Evolutionary conservation across 345 rosid species (phyloP), one percentile per base, ranked within the genome.

Genomic region (Pelargonium nanum): DNA sequence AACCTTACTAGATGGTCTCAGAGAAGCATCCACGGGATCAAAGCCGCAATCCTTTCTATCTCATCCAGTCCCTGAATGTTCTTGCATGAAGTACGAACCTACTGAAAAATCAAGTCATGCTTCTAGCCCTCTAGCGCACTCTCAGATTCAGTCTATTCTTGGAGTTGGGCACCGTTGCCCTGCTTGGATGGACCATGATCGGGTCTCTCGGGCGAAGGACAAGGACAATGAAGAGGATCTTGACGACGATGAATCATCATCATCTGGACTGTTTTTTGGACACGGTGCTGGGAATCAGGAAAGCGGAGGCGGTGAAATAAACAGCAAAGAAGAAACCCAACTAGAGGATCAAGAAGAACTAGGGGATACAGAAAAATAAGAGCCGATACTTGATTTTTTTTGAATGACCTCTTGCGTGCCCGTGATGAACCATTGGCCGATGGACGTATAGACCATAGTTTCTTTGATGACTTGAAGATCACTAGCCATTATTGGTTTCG

Each of bases 281-380:
- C 69, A 57, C 26, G 62, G 58, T 65, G 74, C 74, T 51, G 75
- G 76, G 56, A 84, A 68, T 65, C 76, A 76, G n/a, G 93, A 87
- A 69, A 76, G 55, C 34, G 85, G 72, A 61, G 83, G 82, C 55
- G 79, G 79, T 54, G 97, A 83, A 78, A 65, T 73, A 51, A 89
- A 67, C 75, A 73, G 66, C 68, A 87, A 85, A 70, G 99, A 93
- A 73, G 90, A 86, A 71, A 68, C 84, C 52, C 88, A 75, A 26
- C 65, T 87, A 60, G 99, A 93, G 67, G 99, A 93, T 75, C 92
- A 84, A 70, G 99, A 93, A 63, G 99, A 93, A 69, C 85, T 84
- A 7, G 99, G 87, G 34, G 84, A 85, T 3, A 75, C 80, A 16
- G 97, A 89, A 28, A 66, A 69, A 67, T 58, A 56, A 62, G 64